Base-by-base conservation (phyloP, 306 rosid species). In the Cotoneaster glaucophyllus region DNA sequence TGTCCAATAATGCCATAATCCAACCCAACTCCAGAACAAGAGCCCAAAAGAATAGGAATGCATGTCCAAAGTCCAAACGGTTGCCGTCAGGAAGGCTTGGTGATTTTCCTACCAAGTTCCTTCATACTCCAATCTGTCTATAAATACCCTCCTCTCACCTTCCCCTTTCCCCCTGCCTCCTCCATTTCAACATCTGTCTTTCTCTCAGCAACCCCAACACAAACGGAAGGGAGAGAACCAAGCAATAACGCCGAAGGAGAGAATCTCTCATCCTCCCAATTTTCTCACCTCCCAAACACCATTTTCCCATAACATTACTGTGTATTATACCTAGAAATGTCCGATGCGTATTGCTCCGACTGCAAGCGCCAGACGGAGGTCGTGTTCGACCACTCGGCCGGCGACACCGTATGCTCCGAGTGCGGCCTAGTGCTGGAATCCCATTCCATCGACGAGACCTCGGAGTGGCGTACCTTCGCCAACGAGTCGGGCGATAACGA, bases 401-500 rank as follows among this genome's bases (percentile, higher is more conserved):
- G 99, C 2, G 97, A 92, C 81, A 88, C 90, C 0, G 96, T 95
- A 5, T 92, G 99, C 64, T 95, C 97, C 17, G 98, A 95, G 89
- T 95, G 98, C 67, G 98, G 97, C 0, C 85, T 95, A 8, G 97
- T 95, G 2, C 84, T 95, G 10, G 98, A 95, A 72, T 92, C 98
- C 4, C 98, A 92, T 87, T 87, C 97, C 89, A 90, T 92, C 21
- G 98, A 95, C 44, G 97, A 95, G 82, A 92, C 89, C 43, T 92
- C 97, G 1, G 98, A 95, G 90, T 95, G 98, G 98, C 65, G 98
- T 57, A 87, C 83, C 31, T 95, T 95, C 78, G 97, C 97, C 5
- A 92, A 95, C 78, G 98, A 92, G 86, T 89, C 98, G 13, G 97
- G 97, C 4, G 97, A 95, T 31, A 95, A 95, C 77, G 97, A 95